phyloP scores from a whole-genome alignment of 768 basidiomycete species.

The Trametes maxima region DNA sequence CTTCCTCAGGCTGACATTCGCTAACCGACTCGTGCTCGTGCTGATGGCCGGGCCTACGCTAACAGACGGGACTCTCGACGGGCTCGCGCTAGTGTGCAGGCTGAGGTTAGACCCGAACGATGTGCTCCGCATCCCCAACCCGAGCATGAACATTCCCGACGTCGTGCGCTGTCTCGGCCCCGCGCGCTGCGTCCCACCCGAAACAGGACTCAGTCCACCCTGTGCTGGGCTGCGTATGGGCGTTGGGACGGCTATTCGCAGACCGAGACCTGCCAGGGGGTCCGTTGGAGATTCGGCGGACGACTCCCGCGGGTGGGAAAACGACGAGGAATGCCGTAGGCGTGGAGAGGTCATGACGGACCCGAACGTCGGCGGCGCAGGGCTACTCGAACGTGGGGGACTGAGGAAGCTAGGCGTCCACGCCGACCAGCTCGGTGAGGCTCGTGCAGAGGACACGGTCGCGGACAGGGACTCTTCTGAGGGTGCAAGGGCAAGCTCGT shows the following conservation, averaged over 20 bases:
- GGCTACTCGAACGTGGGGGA: conserved; percentile 44
- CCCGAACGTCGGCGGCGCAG: conserved; percentile 63
- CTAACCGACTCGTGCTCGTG: conserved; percentile 3
- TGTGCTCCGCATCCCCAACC: conserved; percentile 50
- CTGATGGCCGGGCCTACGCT: conserved; percentile 3
- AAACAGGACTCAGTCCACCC: not conserved
- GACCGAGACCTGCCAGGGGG: conserved; percentile 48
- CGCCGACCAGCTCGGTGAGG: conserved; percentile 39
- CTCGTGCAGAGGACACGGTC: conserved; percentile 3
- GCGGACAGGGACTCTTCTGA: conserved; percentile 16
- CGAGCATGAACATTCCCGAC: conserved; percentile 67
- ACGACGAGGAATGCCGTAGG: conserved; percentile 51
- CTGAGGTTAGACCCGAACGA: conserved; percentile 29
- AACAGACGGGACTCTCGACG: conserved; percentile 14
- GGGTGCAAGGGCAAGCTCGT: conserved; percentile 41
- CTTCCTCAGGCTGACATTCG: conserved; percentile 16
- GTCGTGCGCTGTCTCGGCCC: conserved; percentile 47
- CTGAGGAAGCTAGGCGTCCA: conserved; percentile 63
- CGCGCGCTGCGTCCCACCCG: conserved; percentile 21
- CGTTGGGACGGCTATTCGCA: conserved; percentile 63
- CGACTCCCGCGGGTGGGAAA: conserved; percentile 31
- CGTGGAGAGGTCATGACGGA: conserved; percentile 69
- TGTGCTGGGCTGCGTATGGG: conserved; percentile 11
- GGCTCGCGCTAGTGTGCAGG: conserved; percentile 10
- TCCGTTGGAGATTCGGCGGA: conserved; percentile 27